Percentiles rank a stretch among this genome's conserved stretches.
Conservation (phyloP, 345 rosid genomes). For the Ceriops zippeliana region DNA sequence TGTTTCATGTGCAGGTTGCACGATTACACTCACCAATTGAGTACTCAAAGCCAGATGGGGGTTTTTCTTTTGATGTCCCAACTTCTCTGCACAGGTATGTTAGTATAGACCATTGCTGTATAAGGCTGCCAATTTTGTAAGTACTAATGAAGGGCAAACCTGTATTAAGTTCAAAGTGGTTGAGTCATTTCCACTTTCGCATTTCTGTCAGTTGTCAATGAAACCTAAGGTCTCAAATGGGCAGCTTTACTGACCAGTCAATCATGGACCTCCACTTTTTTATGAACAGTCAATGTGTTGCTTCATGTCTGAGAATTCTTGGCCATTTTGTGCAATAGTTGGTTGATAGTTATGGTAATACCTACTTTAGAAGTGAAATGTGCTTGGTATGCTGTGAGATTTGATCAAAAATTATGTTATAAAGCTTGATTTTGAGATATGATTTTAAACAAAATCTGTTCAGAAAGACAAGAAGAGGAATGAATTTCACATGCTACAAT, state of each 20-base stretch:
- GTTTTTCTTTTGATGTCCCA: constrained; percentile 78
- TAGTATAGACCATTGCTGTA: neutral
- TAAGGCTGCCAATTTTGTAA: neutral
- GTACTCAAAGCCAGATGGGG: constrained; percentile 85
- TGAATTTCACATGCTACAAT: too few relatives aligned
- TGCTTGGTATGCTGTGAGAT: too few relatives aligned
- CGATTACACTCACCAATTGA: constrained; percentile 53
- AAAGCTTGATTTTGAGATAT: too few relatives aligned
- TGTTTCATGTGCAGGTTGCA: constrained; percentile 52
- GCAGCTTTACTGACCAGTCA: neutral
- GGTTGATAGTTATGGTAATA: too few relatives aligned
- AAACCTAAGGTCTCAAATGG: neutral
- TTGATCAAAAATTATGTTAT: too few relatives aligned
- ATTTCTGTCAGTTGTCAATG: neutral
- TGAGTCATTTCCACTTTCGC: neutral
- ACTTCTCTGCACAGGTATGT: constrained; percentile 87
- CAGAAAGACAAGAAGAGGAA: too few relatives aligned
- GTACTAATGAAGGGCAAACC: neutral
- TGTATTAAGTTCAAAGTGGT: neutral
- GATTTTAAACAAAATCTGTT: too few relatives aligned
- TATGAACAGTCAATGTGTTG: neutral
- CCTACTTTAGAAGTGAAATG: too few relatives aligned
- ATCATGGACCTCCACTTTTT: neutral
- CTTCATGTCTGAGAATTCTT: too few relatives aligned
- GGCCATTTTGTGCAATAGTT: too few relatives aligned